Percentiles rank a stretch among this genome's conserved stretches.
phyloP scores from a whole-genome alignment of 2,329 filamentous ascomycete species.

The Cladosporium sphaerospermum region DNA sequence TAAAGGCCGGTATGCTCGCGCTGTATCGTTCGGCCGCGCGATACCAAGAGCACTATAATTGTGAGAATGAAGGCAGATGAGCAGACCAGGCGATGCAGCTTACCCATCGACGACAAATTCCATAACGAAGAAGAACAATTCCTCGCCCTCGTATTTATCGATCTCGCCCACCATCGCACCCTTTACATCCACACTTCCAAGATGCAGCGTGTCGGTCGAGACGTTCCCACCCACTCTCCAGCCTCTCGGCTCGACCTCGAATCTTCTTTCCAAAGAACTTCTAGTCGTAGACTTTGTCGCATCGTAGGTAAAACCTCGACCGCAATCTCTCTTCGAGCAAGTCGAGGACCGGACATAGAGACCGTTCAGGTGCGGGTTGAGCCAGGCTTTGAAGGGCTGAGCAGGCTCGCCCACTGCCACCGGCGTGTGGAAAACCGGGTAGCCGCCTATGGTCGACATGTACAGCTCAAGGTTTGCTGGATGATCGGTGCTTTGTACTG shows the following conservation, averaged over 20 bases:
- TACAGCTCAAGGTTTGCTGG: not conserved
- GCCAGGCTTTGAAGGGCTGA: conserved; percentile 6
- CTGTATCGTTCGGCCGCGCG: not conserved
- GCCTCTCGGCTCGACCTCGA: conserved; percentile 1
- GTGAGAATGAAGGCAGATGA: not conserved
- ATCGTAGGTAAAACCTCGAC: not conserved
- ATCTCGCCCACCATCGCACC: conserved; percentile 1
- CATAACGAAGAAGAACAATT: conserved; percentile 5
- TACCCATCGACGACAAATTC: conserved; percentile 8
- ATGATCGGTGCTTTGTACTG: not conserved
- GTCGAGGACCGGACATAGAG: conserved; percentile 3
- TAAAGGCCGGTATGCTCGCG: not conserved
- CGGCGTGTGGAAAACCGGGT: conserved; percentile 3
- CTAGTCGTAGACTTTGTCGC: not conserved
- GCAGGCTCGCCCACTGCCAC: conserved; percentile 1
- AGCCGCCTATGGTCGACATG: conserved; percentile 8
- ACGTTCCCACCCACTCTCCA: conserved; percentile 1
- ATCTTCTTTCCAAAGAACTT: not conserved
- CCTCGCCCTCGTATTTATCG: conserved; percentile 3
- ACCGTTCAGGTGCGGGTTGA: conserved; percentile 1
- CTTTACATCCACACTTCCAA: not conserved
- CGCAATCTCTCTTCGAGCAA: conserved; percentile 3
- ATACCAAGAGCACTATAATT: not conserved
- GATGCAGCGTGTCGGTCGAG: not conserved
- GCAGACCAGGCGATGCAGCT: not conserved